A percentile compares a stretch with the other conserved stretches of the same genome.
phyloP scores from a whole-genome alignment of 2,329 filamentous ascomycete genomes.

The Aspergillus quadrilineatus region DNA sequence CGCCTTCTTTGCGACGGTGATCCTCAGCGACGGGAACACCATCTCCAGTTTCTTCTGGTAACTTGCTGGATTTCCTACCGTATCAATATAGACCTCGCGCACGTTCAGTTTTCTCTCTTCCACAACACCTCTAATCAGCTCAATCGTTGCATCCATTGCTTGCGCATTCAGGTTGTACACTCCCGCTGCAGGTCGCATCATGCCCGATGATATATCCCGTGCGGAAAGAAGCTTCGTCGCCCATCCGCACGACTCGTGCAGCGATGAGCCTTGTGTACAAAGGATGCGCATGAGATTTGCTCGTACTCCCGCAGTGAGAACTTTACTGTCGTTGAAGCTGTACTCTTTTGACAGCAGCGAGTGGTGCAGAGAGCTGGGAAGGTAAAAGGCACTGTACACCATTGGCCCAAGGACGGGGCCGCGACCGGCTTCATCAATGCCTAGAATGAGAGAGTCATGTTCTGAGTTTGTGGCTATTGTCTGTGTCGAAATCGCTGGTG shows the following conservation, averaged over 20 bases:
- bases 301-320: slow-evolving; percentile 76
- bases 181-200: slow-evolving; percentile 60
- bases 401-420: slow-evolving; percentile 84
- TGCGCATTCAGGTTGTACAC: slow-evolving; percentile 93
- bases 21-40: slow-evolving; percentile 73
- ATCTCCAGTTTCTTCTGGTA: slow-evolving; percentile 84
- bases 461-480: not conserved
- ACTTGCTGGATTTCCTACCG: slow-evolving; percentile 75
- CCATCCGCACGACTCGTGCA: slow-evolving; percentile 73
- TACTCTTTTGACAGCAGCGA: slow-evolving; percentile 74
- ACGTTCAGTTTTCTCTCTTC: slow-evolving; percentile 73
- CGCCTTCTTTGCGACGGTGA: slow-evolving; percentile 85
- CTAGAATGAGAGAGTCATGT: slow-evolving; percentile 56
- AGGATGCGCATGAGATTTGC: slow-evolving; percentile 69
- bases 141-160: slow-evolving; percentile 86
- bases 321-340: slow-evolving; percentile 94
- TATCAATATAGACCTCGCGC: slow-evolving; percentile 90
- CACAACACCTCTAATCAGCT: slow-evolving; percentile 74
- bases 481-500: slow-evolving; percentile 53
- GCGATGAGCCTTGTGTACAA: slow-evolving; percentile 62
- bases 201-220: slow-evolving; percentile 74
- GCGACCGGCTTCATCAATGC: slow-evolving; percentile 90
- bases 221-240: slow-evolving; percentile 79
- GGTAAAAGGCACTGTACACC: slow-evolving; percentile 71
- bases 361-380: slow-evolving; percentile 63